Conservation (phyloP, 2,329 filamentous ascomycete genomes). For the Clarireedia monteithiana region DNA sequence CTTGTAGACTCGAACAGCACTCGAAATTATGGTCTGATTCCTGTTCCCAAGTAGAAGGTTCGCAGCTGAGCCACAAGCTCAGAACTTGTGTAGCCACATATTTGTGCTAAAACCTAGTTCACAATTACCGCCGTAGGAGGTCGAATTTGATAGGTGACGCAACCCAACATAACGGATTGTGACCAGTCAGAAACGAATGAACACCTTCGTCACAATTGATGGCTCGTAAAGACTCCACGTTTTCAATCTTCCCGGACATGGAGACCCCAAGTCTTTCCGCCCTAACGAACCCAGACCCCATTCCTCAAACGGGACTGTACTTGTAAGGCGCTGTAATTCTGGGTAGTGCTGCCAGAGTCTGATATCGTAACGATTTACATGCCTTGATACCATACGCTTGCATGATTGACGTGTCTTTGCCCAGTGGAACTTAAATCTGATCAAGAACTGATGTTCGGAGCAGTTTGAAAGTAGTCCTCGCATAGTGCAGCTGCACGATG, state of each 20-base stretch:
- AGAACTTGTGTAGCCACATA: not conserved
- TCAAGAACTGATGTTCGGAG: too few species aligned
- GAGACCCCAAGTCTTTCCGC: not conserved
- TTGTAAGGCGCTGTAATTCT: not conserved
- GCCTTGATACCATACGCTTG: not conserved
- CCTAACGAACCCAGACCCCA: not conserved
- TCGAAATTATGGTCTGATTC: not conserved
- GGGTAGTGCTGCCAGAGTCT: too few species aligned
- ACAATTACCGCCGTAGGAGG: not conserved
- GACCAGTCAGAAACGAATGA: too few species aligned
- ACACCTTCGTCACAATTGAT: too few species aligned
- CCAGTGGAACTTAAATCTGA: not conserved
- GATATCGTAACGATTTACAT: too few species aligned
- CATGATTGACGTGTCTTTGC: not conserved
- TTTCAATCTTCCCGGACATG: not conserved
- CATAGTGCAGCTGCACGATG: not conserved
- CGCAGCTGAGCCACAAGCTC: not conserved
- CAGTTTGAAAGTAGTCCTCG: too few species aligned
- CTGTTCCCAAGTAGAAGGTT: not conserved
- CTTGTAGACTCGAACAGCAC: not conserved
- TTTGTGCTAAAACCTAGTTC: not conserved
- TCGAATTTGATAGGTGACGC: not conserved
- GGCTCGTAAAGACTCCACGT: not conserved
- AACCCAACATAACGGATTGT: not conserved
- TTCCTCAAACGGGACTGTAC: not conserved